Base-by-base conservation (phyloP, 2,329 filamentous ascomycete species). In the Aulographum hederae region DNA sequence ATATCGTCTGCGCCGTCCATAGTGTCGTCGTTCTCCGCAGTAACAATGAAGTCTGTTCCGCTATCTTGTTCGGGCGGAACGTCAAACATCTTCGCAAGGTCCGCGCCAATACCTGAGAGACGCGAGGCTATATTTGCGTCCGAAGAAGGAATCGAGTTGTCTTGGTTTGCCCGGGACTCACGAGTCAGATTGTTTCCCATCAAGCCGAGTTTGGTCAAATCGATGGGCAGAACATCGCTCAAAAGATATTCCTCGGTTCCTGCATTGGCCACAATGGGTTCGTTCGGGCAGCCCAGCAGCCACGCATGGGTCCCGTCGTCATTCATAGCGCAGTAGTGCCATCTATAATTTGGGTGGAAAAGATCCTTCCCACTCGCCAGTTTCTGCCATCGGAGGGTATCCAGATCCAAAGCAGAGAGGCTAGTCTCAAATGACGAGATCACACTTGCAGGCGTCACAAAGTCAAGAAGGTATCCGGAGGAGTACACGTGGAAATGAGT, bases 321-420 rank as follows among this genome's bases (percentile, higher is more conserved):
- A 48, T 94, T 91, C 56, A 94, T 78, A 3, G 84, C 92, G 51
- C 89, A 95, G 50, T 98, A 98, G 52, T 95, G 86, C 89, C 89
- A 98, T 37, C 86, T 73, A 51, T 89, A 95, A n/a, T 78, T 81
- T 0, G 73, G 63, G 42, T 79, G 79, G 56, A 94, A 98, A 20
- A 98, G 76, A 48, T 98, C 89, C 31, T 81, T 78, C 3, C 89
- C 89, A 46, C 94, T 86, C 2, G 86, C 89, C 13, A 98, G 64
- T 48, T 85, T 91, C 52, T 93, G 84, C 89, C 89, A 98, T 30
- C 85, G 75, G 31, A 95, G 58, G 1, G 79, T 77, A 35, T 78
- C 77, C 8, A 98, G 62, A 43, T 98, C 89, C 17, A 98, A 60
- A 3, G 84, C 80, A 0, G 84, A 93, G 15, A 98, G 55, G 14